Evolutionary conservation across 2,329 filamentous ascomycete genomes (phyloP).

Genomic region (Colletotrichum spaethianum): DNA sequence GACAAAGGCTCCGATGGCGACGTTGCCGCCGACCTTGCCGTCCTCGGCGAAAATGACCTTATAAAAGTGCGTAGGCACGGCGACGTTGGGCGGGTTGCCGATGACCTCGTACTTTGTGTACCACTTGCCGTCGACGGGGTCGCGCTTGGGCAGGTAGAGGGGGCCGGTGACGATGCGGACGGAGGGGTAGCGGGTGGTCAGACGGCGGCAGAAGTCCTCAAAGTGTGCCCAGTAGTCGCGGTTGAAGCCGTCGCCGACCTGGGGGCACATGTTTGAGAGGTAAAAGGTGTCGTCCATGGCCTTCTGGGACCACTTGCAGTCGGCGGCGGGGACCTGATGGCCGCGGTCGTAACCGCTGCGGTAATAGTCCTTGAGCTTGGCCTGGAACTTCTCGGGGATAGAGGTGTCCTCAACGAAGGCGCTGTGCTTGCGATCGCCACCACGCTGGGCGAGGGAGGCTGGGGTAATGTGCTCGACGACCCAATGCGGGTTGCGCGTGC

Average conservation of each 20-base stretch:
- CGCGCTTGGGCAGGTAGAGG: slow-evolving; percentile 89
- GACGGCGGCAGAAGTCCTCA: slow-evolving; percentile 92
- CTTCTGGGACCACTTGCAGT: slow-evolving; percentile 93
- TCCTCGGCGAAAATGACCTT: slow-evolving; percentile 99
- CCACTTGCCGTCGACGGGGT: slow-evolving; percentile 91
- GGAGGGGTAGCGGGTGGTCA: slow-evolving; percentile 85
- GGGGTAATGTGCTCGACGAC: slow-evolving; percentile 97
- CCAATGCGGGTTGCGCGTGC: slow-evolving; percentile 93
- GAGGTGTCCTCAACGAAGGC: slow-evolving; percentile 84
- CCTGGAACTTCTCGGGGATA: slow-evolving; percentile 90
- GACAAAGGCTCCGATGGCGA: slow-evolving; percentile 94
- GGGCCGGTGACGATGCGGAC: slow-evolving; percentile 95
- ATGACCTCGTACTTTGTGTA: slow-evolving; percentile 96
- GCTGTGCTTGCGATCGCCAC: slow-evolving; percentile 88
- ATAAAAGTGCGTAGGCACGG: slow-evolving; percentile 98
- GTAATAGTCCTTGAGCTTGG: slow-evolving; percentile 92
- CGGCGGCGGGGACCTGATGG: slow-evolving; percentile 96
- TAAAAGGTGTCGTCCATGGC: slow-evolving; percentile 97
- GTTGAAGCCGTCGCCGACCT: slow-evolving; percentile 98
- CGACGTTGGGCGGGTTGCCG: slow-evolving; percentile 91
- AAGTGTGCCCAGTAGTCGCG: slow-evolving; percentile 99
- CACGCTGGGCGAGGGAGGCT: slow-evolving; percentile 79
- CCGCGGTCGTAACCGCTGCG: slow-evolving; percentile 95
- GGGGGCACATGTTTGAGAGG: slow-evolving; percentile 96
- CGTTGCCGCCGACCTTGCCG: slow-evolving; percentile 76